A percentile compares a stretch with the other conserved stretches of the same genome.
These are phyloP conservation scores for Zasmidium angulare DNA, from an alignment of 2,329 filamentous ascomycete species.

Conservation along the genomic window DNA sequence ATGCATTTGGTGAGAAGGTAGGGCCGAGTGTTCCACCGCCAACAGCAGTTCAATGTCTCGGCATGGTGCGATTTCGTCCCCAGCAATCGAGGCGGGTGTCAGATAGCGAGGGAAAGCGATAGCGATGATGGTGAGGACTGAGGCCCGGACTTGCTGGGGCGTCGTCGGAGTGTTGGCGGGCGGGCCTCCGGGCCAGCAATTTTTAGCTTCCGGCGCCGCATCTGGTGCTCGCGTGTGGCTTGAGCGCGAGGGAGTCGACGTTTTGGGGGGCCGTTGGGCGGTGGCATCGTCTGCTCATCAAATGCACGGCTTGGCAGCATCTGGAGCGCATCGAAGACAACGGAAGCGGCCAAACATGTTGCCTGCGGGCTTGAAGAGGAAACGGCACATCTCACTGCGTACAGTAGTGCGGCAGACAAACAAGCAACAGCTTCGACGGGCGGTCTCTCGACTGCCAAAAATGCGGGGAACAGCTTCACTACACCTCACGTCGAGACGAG, in stretches of 20 bases:
- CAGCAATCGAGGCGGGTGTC: too few species aligned
- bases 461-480: not conserved
- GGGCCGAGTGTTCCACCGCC: not conserved
- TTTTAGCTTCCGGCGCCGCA: not conserved
- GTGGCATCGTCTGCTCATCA: not conserved
- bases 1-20: too few species aligned
- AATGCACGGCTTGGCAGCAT: not conserved
- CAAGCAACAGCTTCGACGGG: not conserved
- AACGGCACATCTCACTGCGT: not conserved
- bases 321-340: not conserved
- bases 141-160: not conserved
- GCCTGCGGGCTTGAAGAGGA: not conserved
- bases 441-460: not conserved
- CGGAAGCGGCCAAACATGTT: not conserved
- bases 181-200: not conserved
- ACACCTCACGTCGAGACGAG: not conserved
- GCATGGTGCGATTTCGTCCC: too few species aligned
- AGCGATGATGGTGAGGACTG: not conserved
- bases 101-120: not conserved
- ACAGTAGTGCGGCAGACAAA: not conserved
- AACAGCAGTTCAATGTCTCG: slow-evolving; percentile 1
- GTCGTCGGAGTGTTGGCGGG: too few species aligned
- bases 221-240: not conserved
- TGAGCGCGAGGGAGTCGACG: not conserved
- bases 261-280: not conserved